phyloP scores from a whole-genome alignment of 2,329 filamentous ascomycete species.

The Talaromyces sp. region DNA sequence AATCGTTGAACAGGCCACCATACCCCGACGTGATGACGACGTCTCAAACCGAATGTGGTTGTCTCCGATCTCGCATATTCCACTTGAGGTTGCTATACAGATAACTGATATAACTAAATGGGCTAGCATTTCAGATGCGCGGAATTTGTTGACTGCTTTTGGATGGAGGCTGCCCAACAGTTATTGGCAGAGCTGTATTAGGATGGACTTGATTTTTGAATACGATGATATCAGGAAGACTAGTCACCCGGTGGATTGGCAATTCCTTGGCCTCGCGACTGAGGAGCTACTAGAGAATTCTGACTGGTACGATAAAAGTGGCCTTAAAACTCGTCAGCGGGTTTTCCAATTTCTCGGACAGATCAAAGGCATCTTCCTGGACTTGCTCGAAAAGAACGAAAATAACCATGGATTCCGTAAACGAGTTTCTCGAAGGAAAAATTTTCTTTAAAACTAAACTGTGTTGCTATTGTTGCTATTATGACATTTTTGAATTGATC shows the following conservation, averaged over 20 bases:
- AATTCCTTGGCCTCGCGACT: background rate
- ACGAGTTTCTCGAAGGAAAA: background rate
- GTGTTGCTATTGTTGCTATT: background rate
- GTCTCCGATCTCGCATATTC: background rate
- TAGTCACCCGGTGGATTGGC: background rate
- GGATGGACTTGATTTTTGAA: slow-evolving; percentile 11
- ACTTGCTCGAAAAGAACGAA: slow-evolving; percentile 4
- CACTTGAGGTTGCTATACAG: slow-evolving; percentile 7
- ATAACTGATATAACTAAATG: slow-evolving; percentile 3
- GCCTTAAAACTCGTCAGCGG: slow-evolving; percentile 8
- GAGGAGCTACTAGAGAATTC: slow-evolving; percentile 7
- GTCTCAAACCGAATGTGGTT: background rate
- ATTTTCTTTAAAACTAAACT: background rate
- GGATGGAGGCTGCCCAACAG: slow-evolving; percentile 10
- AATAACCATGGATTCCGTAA: background rate
- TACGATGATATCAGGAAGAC: slow-evolving; percentile 5
- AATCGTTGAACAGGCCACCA: slow-evolving; percentile 2
- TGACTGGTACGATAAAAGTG: background rate
- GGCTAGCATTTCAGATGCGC: slow-evolving; percentile 1
- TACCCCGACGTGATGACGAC: background rate
- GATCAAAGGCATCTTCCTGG: slow-evolving; percentile 1
- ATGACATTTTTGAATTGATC: background rate
- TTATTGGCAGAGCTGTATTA: slow-evolving; percentile 10
- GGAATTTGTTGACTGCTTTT: slow-evolving; percentile 10
- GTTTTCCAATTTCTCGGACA: slow-evolving; percentile 3